Evolutionary conservation across 768 basidiomycete genomes (phyloP).

Genomic region (Jaapia argillacea): DNA sequence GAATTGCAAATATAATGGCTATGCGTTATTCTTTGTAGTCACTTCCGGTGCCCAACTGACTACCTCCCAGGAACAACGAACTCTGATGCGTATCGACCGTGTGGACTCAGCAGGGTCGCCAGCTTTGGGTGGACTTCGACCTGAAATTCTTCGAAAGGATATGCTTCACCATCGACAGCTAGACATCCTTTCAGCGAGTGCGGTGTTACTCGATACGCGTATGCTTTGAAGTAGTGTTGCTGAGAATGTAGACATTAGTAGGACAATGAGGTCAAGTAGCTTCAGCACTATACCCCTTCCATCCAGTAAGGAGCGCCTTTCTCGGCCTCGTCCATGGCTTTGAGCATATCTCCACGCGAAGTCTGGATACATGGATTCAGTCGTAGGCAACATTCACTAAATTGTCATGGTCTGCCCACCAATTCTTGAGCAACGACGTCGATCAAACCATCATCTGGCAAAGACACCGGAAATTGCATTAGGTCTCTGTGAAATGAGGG

Average conservation of each 20-base stretch:
- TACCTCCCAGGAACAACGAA: conserved; percentile 31
- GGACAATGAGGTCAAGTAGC: conserved; percentile 3
- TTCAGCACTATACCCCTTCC: conserved; percentile 32
- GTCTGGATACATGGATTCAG: conserved; percentile 21
- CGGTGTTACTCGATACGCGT: conserved; percentile 65
- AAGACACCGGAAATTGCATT: conserved; percentile 78
- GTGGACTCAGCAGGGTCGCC: conserved; percentile 55
- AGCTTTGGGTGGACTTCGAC: conserved; percentile 67
- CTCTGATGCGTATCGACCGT: conserved; percentile 49
- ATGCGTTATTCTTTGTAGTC: conserved; percentile 8
- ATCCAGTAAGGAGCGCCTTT: conserved; percentile 56
- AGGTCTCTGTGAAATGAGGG: conserved; percentile 39
- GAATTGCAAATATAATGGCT: background rate
- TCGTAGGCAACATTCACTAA: conserved; percentile 2
- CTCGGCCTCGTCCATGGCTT: conserved; percentile 49
- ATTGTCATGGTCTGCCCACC: conserved; percentile 28
- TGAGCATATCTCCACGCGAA: conserved; percentile 39
- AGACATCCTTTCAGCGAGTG: conserved; percentile 41
- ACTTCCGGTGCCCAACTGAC: background rate
- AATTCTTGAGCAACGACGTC: conserved; percentile 59
- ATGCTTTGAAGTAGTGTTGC: conserved; percentile 66
- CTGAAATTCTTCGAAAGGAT: conserved; percentile 65
- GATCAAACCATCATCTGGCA: conserved; percentile 71
- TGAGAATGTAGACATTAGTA: conserved; percentile 22
- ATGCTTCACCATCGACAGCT: conserved; percentile 71